phyloP scores from a whole-genome alignment of 768 basidiomycete genomes.

The Trametopsis cervina region DNA sequence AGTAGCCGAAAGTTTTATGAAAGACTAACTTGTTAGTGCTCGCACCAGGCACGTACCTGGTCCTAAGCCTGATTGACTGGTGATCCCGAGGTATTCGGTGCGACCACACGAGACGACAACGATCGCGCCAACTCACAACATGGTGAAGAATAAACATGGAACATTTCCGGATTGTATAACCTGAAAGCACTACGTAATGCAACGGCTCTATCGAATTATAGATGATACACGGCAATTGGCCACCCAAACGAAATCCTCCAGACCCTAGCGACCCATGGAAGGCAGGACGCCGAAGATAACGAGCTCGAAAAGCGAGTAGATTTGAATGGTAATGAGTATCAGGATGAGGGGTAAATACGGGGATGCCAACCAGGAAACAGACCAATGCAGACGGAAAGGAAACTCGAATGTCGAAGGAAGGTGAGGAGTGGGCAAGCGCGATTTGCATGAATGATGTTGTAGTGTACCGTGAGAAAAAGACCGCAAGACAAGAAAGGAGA shows the following conservation, averaged over 20 bases:
- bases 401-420: constrained; percentile 1
- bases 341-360: neutral
- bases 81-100: too few relatives aligned
- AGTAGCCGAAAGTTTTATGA: too few relatives aligned
- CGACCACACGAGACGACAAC: too few relatives aligned
- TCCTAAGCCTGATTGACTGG: too few relatives aligned
- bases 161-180: neutral
- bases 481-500: neutral
- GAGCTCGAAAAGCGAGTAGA: too few relatives aligned
- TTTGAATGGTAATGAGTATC: too few relatives aligned
- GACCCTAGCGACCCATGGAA: neutral
- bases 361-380: neutral
- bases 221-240: neutral
- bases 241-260: neutral
- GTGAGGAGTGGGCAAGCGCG: neutral
- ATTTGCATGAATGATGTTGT: constrained; percentile 4
- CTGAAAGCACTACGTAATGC: neutral
- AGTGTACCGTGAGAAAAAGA: constrained; percentile 2
- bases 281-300: neutral
- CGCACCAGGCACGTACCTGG: too few relatives aligned
- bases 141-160: too few relatives aligned
- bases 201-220: neutral
- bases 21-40: too few relatives aligned
- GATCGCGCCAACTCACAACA: too few relatives aligned
- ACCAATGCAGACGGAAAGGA: neutral